phyloP scores from a whole-genome alignment of 73 alveolate species.

The Tetrahymena malaccensis region DNA sequence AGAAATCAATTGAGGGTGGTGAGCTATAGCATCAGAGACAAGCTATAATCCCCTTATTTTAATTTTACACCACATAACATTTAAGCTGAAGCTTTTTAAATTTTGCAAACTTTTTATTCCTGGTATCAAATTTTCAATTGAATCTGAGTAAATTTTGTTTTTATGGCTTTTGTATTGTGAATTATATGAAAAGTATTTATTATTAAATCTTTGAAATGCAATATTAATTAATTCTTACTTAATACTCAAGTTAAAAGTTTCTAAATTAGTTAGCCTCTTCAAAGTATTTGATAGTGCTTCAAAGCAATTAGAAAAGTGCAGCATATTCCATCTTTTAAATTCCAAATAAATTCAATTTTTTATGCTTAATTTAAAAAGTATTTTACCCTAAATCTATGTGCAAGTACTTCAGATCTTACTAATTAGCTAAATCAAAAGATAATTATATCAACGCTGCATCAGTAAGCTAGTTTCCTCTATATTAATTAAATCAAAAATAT shows the following conservation, averaged over 20 bases:
- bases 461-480: neutral
- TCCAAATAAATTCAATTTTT: neutral
- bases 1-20: neutral
- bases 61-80: neutral
- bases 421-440: neutral
- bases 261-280: neutral
- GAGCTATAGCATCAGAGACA: neutral
- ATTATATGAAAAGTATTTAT: too few relatives aligned
- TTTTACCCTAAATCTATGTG: neutral
- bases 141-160: neutral
- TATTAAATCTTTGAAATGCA: neutral
- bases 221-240: neutral
- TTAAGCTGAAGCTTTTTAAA: neutral
- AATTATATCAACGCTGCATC: neutral
- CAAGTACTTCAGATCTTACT: neutral
- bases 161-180: neutral
- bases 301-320: neutral
- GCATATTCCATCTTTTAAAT: neutral
- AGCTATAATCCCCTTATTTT: neutral
- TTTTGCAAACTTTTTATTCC: neutral
- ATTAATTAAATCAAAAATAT: neutral
- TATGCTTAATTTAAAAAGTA: neutral
- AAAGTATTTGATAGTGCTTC: neutral
- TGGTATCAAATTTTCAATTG: neutral
- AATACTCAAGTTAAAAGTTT: neutral